phyloP scores from a whole-genome alignment of 768 basidiomycete genomes.

The Saitozyma sp. region DNA sequence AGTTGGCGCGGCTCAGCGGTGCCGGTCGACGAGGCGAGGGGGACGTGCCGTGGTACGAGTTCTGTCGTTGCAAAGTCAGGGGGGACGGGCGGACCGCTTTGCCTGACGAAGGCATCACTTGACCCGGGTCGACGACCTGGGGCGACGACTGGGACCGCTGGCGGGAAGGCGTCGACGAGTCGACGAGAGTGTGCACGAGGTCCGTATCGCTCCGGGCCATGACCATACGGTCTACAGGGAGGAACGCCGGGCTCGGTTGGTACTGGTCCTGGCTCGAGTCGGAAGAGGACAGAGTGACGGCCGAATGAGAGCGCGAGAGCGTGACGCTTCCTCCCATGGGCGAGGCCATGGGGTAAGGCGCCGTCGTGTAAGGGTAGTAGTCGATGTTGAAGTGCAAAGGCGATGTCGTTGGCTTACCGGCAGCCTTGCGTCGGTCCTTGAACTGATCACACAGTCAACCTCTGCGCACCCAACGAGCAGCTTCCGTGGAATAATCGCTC shows the following conservation, averaged over 20 bases:
- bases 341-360: conserved; percentile 20
- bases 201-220: conserved; percentile 34
- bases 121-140: conserved; percentile 28
- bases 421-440: conserved; percentile 47
- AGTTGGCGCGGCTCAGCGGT: conserved; percentile 40
- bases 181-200: conserved; percentile 15
- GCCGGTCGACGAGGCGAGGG: conserved; percentile 45
- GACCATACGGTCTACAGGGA: conserved; percentile 23
- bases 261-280: conserved; percentile 33
- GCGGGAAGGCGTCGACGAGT: conserved; percentile 30
- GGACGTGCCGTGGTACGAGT: conserved; percentile 46
- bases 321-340: conserved; percentile 20
- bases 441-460: conserved; percentile 35
- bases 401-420: conserved; percentile 31
- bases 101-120: conserved; percentile 41
- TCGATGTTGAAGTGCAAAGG: conserved; percentile 23
- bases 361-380: conserved; percentile 22
- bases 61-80: conserved; percentile 39
- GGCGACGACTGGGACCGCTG: conserved; percentile 45
- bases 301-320: conserved; percentile 39
- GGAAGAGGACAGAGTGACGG: conserved; percentile 36
- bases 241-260: conserved; percentile 16
- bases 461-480: not conserved
- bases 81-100: conserved; percentile 43
- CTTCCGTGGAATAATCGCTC: conserved; percentile 1